Base-by-base conservation (phyloP, 2,329 filamentous ascomycete species). In the Dothistroma pini region DNA sequence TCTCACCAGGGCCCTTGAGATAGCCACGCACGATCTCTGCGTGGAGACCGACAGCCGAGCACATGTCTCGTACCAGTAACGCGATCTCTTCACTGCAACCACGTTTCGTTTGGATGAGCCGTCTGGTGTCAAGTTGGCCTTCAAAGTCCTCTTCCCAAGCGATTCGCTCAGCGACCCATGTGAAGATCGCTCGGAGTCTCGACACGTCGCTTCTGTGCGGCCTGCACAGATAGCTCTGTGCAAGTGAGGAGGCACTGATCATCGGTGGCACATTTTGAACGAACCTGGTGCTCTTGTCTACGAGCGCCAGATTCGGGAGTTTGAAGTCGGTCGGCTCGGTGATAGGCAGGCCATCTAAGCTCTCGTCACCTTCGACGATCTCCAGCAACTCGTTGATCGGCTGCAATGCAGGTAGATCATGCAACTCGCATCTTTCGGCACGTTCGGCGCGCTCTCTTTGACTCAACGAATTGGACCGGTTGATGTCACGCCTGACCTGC, bases 261-360 rank as follows among this genome's bases (percentile, higher is more conserved):
- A 88, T 89, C 0, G 90, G 86, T 0, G 93, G 92, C 16, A 96
- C 81, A 71, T 86, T 90, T 50, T 72, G 71, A 65, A 97, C 84
- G 75, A 97, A 99, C 1, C 95, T 87, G 5, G 93, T 90, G 72
- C 93, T 96, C 77, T 99, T 99, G 79, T 99, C 95, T 1, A 99
- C 95, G 60, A 96, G 85, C 60, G 83, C 86, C 49, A 97, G 81
- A 59, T 72, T 75, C 54, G 92, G 87, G 8, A 83, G 80, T 53
- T 86, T 84, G 72, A 95, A 97, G 75, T 97, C 89, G 14, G 87
- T 89, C 2, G 93, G 88, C 55, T 96, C 87, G 10, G 81, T 80
- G n/a, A 99, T 88, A 0, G 93, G 89, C 65, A 89, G 82, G 1
- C 93, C 93, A 72, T 97, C 89, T 3, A 88, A 87, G 8, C 88